phyloP scores from a whole-genome alignment of 257 asterid genomes.

The Leonotis leonurus region DNA sequence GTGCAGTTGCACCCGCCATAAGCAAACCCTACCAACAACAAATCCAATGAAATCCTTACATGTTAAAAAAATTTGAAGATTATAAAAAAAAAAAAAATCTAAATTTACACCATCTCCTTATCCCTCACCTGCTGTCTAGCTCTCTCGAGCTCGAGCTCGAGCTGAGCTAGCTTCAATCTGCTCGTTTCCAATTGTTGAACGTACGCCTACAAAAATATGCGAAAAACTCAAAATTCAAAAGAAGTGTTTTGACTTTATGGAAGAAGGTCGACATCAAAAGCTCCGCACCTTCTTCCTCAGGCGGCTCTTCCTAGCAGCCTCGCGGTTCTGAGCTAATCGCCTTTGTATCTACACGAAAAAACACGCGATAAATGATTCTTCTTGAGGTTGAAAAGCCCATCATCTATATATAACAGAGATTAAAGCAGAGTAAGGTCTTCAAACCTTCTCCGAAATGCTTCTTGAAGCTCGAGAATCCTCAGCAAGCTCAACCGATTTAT shows the following conservation, averaged over 20 bases:
- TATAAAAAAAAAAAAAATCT: background rate
- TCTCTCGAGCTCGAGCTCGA: slow-evolving; percentile 81
- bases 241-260: no score
- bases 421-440: background rate
- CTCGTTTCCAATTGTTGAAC: slow-evolving; percentile 85
- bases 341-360: slow-evolving; percentile 46
- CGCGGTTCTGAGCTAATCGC: slow-evolving; percentile 89
- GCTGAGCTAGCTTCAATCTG: slow-evolving; percentile 82
- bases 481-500: slow-evolving; percentile 48
- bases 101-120: background rate
- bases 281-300: slow-evolving; percentile 67
- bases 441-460: slow-evolving; percentile 69
- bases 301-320: slow-evolving; percentile 92
- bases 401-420: background rate
- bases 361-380: no score
- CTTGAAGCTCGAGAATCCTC: slow-evolving; percentile 46
- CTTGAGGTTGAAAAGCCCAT: background rate
- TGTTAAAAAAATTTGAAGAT: background rate
- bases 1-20: slow-evolving; percentile 40
- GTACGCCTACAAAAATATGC: slow-evolving; percentile 48
- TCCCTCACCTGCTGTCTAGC: slow-evolving; percentile 61
- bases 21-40: slow-evolving; percentile 43
- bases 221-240: background rate
- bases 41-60: background rate
- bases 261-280: background rate